These are phyloP conservation scores for Hammondia hammondi DNA, from an alignment of 169 alveolate species.

Conservation along the genomic window DNA sequence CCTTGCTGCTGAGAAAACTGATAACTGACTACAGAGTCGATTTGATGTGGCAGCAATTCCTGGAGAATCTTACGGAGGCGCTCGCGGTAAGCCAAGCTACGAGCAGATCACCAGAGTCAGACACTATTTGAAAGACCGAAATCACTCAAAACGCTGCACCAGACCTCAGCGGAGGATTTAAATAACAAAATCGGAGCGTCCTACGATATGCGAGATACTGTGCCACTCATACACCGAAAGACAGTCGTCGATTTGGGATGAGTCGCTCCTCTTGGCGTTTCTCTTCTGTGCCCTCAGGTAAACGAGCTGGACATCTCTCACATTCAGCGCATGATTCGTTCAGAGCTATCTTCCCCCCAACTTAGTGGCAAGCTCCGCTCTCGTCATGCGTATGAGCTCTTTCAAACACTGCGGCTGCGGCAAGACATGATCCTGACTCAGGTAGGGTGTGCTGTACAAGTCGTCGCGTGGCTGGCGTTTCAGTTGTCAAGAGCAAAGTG, in stretches of 20 bases:
- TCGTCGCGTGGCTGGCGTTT: background rate
- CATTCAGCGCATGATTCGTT: background rate
- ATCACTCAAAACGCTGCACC: too few relatives aligned
- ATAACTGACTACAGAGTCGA: background rate
- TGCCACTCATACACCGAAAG: too few relatives aligned
- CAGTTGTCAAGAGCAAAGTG: background rate
- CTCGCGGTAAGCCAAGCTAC: background rate
- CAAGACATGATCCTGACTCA: background rate
- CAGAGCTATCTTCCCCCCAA: background rate
- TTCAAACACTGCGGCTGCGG: background rate
- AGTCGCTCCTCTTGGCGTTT: background rate
- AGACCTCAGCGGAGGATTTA: too few relatives aligned
- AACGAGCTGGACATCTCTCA: background rate
- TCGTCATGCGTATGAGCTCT: conserved; percentile 5
- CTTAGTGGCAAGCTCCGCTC: background rate
- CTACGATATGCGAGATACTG: too few relatives aligned
- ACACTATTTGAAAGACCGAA: too few relatives aligned
- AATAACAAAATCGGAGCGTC: too few relatives aligned
- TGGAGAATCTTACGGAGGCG: background rate
- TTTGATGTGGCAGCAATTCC: background rate
- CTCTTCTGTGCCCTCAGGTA: background rate
- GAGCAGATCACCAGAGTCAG: too few relatives aligned
- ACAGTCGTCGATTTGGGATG: too few relatives aligned
- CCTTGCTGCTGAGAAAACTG: background rate
- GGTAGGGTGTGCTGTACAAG: background rate